These are phyloP conservation scores for Margaritispora aquatica DNA, from an alignment of 495 filamentous ascomycete genomes.

Conservation along the genomic window DNA sequence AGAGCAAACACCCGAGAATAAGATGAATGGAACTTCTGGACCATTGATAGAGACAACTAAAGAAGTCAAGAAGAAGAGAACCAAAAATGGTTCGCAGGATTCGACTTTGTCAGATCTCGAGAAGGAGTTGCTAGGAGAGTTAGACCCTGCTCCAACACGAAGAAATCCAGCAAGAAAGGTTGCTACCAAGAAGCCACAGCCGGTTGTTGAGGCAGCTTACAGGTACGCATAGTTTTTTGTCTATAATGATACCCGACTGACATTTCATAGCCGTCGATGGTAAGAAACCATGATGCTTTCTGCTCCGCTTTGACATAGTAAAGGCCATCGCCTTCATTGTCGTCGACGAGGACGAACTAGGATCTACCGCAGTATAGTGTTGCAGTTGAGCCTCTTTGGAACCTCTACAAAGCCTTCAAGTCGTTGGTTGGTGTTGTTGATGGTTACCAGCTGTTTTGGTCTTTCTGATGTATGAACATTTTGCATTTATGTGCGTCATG, in stretches of 20 bases:
- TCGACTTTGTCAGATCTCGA: neutral
- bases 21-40: neutral
- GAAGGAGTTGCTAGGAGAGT: neutral
- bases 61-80: neutral
- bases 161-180: neutral
- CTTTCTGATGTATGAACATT: neutral
- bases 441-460: neutral
- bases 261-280: slow-evolving; percentile 22
- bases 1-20: neutral
- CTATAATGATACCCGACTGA: neutral
- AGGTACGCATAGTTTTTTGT: slow-evolving; percentile 25
- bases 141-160: neutral
- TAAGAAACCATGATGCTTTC: neutral
- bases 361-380: slow-evolving; percentile 9
- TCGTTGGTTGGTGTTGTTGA: slow-evolving; percentile 18
- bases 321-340: neutral
- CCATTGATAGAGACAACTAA: neutral
- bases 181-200: slow-evolving; percentile 28
- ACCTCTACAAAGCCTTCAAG: slow-evolving; percentile 19
- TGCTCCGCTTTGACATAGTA: neutral
- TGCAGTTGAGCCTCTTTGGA: slow-evolving; percentile 4
- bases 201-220: slow-evolving; percentile 33
- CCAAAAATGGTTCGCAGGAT: neutral
- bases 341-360: neutral
- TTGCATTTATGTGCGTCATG: neutral